Evolutionary conservation across 345 rosid species (phyloP).

Genomic region (Arabis alpina): DNA sequence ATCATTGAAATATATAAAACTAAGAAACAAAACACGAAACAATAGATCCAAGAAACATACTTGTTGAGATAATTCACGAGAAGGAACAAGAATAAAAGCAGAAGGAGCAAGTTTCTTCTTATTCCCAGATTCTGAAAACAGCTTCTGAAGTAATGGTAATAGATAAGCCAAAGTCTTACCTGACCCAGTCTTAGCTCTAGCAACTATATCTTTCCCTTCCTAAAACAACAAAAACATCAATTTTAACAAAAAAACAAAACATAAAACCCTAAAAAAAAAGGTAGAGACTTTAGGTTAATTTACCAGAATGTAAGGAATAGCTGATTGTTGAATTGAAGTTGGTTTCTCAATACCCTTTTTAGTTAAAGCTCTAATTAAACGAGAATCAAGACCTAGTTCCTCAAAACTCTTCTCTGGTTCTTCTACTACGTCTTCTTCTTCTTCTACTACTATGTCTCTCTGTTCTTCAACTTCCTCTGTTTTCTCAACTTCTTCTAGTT

Average conservation of each 20-base stretch:
- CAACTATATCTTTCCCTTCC: conserved; percentile 96
- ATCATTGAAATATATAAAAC: neutral
- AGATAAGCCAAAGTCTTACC: conserved; percentile 92
- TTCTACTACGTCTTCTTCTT: conserved; percentile 37
- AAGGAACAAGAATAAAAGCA: conserved; percentile 77
- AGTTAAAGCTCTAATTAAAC: conserved; percentile 70
- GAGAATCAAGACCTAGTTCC: conserved; percentile 76
- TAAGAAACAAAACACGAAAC: neutral
- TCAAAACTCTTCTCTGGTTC: conserved; percentile 70
- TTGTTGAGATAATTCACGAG: conserved; percentile 86
- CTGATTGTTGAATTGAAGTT: conserved; percentile 70
- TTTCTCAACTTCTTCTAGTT: conserved; percentile 16
- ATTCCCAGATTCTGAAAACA: conserved; percentile 51
- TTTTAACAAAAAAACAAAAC: no score
- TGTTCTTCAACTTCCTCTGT: conserved; percentile 30
- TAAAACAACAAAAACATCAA: conserved; percentile 8
- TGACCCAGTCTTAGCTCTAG: conserved; percentile 84
- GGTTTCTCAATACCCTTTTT: conserved; percentile 77
- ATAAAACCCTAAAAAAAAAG: no score
- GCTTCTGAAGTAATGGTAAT: conserved; percentile 85
- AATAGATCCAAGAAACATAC: conserved; percentile 31
- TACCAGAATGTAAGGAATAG: conserved; percentile 76
- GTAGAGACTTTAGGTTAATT: neutral
- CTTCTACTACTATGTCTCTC: conserved; percentile 20
- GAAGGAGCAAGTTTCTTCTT: conserved; percentile 69